Evolutionary conservation across 2,329 filamentous ascomycete genomes (phyloP).

Genomic region (Chrysoporthe cubensis): DNA sequence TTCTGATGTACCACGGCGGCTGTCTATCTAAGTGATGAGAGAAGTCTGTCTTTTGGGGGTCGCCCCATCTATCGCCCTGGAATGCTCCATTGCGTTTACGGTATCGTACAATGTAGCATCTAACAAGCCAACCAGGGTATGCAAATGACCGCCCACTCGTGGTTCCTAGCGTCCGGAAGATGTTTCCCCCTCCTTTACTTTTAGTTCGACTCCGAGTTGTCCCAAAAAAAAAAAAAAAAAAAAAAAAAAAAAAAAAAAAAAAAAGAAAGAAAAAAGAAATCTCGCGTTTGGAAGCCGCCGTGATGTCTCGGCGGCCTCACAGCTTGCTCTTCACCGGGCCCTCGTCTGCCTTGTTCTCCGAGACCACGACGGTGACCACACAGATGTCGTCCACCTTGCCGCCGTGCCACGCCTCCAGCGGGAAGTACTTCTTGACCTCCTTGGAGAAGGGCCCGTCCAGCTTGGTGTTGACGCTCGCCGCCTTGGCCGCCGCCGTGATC

Average conservation of each 20-base stretch:
- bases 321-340: constrained; percentile 35
- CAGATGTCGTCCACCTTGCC: constrained; percentile 97
- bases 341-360: constrained; percentile 56
- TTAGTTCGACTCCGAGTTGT: too few relatives aligned
- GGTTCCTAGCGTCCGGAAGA: neutral
- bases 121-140: neutral
- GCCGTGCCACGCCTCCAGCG: constrained; percentile 83
- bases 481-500: constrained; percentile 81
- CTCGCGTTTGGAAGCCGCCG: too few relatives aligned
- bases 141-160: neutral
- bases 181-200: neutral
- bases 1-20: neutral
- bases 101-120: neutral
- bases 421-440: constrained; percentile 87
- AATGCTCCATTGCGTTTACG: neutral
- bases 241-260: too few relatives aligned
- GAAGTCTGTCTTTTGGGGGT: neutral
- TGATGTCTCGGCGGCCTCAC: constrained; percentile 30
- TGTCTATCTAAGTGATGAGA: neutral
- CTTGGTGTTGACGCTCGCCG: constrained; percentile 78
- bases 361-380: constrained; percentile 77
- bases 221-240: too few relatives aligned
- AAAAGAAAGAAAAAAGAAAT: too few relatives aligned
- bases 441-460: constrained; percentile 92
- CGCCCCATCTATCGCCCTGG: neutral